phyloP scores from a whole-genome alignment of 768 basidiomycete genomes.

The Boletus huronensis region DNA sequence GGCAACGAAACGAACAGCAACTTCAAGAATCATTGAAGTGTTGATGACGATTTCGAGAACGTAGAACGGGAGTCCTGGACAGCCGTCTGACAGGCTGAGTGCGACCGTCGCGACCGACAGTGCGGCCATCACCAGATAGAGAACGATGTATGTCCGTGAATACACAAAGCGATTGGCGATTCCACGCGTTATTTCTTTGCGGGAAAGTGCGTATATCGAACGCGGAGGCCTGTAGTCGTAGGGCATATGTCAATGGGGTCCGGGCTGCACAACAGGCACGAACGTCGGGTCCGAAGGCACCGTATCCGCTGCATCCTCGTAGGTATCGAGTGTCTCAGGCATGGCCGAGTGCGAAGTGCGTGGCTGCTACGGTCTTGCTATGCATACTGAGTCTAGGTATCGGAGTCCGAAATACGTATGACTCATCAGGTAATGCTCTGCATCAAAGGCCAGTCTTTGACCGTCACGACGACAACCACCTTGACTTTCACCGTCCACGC shows the following conservation, averaged over 20 bases:
- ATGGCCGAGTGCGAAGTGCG: constrained; percentile 26
- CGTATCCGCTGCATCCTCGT: constrained; percentile 36
- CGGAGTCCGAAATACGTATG: background rate
- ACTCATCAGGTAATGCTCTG: constrained; percentile 1
- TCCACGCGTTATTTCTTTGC: constrained; percentile 77
- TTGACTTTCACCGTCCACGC: constrained; percentile 3
- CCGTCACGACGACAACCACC: constrained; percentile 6
- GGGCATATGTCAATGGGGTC: constrained; percentile 15
- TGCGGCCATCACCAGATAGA: constrained; percentile 87
- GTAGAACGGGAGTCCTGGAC: constrained; percentile 86
- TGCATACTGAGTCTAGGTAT: background rate
- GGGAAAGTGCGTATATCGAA: constrained; percentile 82
- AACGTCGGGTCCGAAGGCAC: constrained; percentile 28
- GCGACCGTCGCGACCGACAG: constrained; percentile 84
- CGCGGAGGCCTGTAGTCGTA: constrained; percentile 55
- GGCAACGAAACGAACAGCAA: constrained; percentile 85
- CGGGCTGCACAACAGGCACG: constrained; percentile 16
- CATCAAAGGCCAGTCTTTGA: background rate
- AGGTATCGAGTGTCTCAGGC: constrained; percentile 31
- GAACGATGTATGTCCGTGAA: constrained; percentile 79
- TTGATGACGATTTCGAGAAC: constrained; percentile 88
- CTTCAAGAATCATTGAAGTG: constrained; percentile 90
- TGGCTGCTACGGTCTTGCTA: background rate
- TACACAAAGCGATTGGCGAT: constrained; percentile 90
- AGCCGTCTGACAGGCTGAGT: constrained; percentile 77